Base-by-base conservation (phyloP, 2,329 filamentous ascomycete species). In the Colletotrichum acutatum region DNA sequence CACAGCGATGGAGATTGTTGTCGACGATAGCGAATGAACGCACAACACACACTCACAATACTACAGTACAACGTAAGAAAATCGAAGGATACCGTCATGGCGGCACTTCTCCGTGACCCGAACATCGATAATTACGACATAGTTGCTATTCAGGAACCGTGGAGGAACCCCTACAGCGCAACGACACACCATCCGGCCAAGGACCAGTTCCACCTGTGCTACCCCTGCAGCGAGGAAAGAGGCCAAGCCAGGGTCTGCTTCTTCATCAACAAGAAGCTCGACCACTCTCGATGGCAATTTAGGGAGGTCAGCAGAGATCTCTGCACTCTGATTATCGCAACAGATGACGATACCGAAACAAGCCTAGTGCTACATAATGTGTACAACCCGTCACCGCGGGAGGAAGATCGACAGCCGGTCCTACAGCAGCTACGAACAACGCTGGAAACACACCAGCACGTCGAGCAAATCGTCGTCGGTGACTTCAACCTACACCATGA, bases 21-120 rank as follows among this genome's bases (percentile, higher is more conserved):
- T 54, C 8, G 8, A 68, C 30, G 26, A 68, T 9, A 68, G 46
- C 30, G 30, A 68, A 68, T 68, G 8, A 68, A n/a, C 9, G 54
- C 22, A 49, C 24, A 68, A 62, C 46, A 42, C 4, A 68, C 26
- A 59, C 66, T 68, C 9, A 56, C 9, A 42, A 68, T 30, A 61
- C 57, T 68, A 68, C 8, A 68, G 46, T 68, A 68, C 14, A 63
- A 68, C 49, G 32, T 68, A 34, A 68, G 49, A 57, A 68, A 68
- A 22, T 68, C 28, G 5, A 68, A 42, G 19, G 66, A 68, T n/a
- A 26, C 28, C 2, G 58, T 68, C 2, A 63, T 68, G 12, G 66
- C 58, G 16, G 63, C 52, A 24, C 66, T 69, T 11, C 66, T 69
- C 16, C 24, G 32, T 26, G 49, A 64, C 59, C 66, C 52, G 8